Conservation (phyloP, 1,284 basidiomycete genomes). For the Sporisorium scitamineum region DNA sequence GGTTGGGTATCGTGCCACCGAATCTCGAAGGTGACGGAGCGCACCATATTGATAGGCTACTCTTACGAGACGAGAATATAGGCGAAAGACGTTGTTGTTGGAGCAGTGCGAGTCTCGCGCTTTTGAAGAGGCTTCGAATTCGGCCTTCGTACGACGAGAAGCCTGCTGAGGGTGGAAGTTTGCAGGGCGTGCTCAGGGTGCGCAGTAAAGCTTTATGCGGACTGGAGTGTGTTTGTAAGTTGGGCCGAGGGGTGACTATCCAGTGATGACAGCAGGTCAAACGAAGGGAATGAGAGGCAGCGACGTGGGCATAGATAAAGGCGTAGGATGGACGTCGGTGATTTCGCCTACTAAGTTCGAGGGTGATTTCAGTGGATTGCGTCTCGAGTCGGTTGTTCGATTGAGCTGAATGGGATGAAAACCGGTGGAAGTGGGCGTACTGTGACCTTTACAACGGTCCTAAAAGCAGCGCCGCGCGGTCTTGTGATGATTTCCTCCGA, state of each 20-base stretch:
- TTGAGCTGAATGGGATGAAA: not conserved
- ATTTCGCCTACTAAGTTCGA: not conserved
- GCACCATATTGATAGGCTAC: slow-evolving; percentile 58
- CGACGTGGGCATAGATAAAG: not conserved
- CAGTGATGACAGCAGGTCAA: not conserved
- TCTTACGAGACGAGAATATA: not conserved
- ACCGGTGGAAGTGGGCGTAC: slow-evolving; percentile 1
- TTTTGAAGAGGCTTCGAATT: not conserved
- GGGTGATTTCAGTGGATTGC: not conserved
- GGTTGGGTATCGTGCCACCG: slow-evolving; percentile 69
- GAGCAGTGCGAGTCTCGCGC: too few species aligned
- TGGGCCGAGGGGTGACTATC: not conserved
- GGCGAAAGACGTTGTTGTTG: not conserved
- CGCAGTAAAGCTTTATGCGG: not conserved
- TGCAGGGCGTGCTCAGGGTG: not conserved
- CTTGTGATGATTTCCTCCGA: slow-evolving; percentile 1
- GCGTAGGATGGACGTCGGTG: not conserved
- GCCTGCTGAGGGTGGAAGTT: not conserved
- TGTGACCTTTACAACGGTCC: not conserved
- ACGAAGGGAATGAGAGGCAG: not conserved
- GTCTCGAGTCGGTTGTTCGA: not conserved
- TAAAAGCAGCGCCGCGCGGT: not conserved
- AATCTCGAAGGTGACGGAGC: slow-evolving; percentile 68
- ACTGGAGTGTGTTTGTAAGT: not conserved
- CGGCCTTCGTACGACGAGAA: not conserved